These are phyloP conservation scores for Ceratocystis alfenasii DNA, from an alignment of 2,329 filamentous ascomycete species.

Conservation along the genomic window DNA sequence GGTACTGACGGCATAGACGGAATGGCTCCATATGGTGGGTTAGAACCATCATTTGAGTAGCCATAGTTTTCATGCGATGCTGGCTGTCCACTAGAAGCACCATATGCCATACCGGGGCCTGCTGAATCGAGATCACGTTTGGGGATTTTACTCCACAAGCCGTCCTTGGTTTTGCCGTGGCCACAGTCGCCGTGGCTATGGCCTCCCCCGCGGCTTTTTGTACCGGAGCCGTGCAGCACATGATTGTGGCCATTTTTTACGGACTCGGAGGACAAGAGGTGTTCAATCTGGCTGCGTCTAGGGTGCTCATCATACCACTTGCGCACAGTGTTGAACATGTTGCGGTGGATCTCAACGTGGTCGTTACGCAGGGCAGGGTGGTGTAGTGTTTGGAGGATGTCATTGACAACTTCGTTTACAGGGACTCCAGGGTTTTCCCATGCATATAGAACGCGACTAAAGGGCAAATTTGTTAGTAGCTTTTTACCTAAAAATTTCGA, in stretches of 20 bases:
- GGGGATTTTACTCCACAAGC: constrained; percentile 50
- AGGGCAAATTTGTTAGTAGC: constrained; percentile 4
- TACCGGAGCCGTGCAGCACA: constrained; percentile 33
- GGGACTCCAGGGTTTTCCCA: constrained; percentile 82
- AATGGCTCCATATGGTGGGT: constrained; percentile 4
- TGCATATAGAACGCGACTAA: constrained; percentile 63
- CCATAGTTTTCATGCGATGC: constrained; percentile 10
- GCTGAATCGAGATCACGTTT: constrained; percentile 38
- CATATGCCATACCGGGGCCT: constrained; percentile 14
- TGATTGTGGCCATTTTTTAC: constrained; percentile 80
- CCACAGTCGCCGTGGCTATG: constrained; percentile 37
- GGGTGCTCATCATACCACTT: constrained; percentile 63
- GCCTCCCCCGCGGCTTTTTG: constrained; percentile 30
- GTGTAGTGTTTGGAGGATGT: constrained; percentile 75
- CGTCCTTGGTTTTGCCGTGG: constrained; percentile 47
- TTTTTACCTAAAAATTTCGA: too few relatives aligned
- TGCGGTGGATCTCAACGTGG: constrained; percentile 63
- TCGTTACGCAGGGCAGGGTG: constrained; percentile 75
- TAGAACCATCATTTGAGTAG: constrained; percentile 14
- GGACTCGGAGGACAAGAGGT: constrained; percentile 67
- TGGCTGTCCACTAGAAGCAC: background rate
- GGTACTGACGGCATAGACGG: background rate
- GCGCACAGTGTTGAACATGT: constrained; percentile 80
- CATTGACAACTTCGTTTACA: constrained; percentile 70
- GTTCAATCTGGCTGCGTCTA: constrained; percentile 56